Evolutionary conservation across 1,139 yeast genomes (phyloP).

Genomic region (Geotrichum candidum): DNA sequence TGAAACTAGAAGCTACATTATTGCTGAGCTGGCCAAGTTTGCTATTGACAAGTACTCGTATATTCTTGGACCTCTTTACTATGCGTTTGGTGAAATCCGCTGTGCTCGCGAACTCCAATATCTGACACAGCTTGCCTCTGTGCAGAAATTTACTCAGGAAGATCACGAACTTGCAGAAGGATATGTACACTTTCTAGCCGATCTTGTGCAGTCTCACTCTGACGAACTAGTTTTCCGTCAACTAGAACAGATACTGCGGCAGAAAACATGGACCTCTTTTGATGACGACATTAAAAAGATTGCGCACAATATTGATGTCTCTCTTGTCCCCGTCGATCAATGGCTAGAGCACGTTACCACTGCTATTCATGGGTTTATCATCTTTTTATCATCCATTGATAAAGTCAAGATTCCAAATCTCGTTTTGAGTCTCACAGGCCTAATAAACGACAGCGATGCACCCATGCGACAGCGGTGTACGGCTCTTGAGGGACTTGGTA

Average conservation of each 20-base stretch:
- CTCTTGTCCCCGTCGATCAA: neutral
- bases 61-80: constrained; percentile 22
- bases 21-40: neutral
- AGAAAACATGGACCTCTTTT: neutral
- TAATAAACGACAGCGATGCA: neutral
- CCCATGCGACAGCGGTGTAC: constrained; percentile 7
- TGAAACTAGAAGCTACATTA: neutral
- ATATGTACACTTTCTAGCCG: constrained; percentile 8
- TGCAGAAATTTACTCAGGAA: constrained; percentile 1
- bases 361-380: constrained; percentile 5
- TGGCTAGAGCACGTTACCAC: constrained; percentile 6
- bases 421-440: neutral
- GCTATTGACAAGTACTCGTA: neutral
- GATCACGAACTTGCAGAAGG: constrained; percentile 12
- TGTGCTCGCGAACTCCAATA: neutral
- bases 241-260: constrained; percentile 5
- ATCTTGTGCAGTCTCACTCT: neutral
- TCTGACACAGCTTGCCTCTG: neutral
- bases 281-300: neutral
- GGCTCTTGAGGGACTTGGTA: constrained; percentile 7
- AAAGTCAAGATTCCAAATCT: neutral
- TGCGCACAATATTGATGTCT: neutral
- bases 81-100: constrained; percentile 23
- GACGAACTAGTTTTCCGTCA: neutral
- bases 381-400: constrained; percentile 2